phyloP scores from a whole-genome alignment of 2,329 filamentous ascomycete species.

The Pseudogymnoascus sp. region DNA sequence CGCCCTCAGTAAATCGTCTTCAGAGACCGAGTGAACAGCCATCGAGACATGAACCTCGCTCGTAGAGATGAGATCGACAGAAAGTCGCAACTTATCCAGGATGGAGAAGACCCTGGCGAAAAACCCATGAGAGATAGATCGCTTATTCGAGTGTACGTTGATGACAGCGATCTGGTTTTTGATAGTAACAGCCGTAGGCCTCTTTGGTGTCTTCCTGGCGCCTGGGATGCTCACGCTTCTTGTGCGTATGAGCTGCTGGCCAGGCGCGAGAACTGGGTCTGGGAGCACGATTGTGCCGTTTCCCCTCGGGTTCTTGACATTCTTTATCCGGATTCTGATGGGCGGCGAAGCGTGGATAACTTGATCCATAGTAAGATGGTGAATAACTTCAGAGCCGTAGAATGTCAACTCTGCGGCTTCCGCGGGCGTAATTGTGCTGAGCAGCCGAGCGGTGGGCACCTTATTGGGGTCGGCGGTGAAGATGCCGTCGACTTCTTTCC shows the following conservation, averaged over 20 bases:
- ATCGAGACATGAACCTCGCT: conserved; percentile 96
- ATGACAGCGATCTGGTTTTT: conserved; percentile 96
- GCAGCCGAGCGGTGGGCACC: conserved; percentile 85
- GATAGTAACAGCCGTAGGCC: conserved; percentile 87
- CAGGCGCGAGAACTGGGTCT: conserved; percentile 48
- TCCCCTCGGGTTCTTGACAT: conserved; percentile 77
- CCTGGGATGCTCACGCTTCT: conserved; percentile 35
- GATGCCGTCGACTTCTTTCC: conserved; percentile 98
- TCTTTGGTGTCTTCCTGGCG: conserved; percentile 53
- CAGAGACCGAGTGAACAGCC: conserved; percentile 71
- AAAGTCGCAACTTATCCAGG: conserved; percentile 76
- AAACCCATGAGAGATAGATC: conserved; percentile 92
- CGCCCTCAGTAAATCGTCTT: conserved; percentile 57
- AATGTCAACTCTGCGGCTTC: conserved; percentile 95
- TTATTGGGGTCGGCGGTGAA: conserved; percentile 78
- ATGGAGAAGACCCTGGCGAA: conserved; percentile 90
- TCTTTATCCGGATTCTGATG: conserved; percentile 84
- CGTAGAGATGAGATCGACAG: conserved; percentile 92
- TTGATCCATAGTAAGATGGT: conserved; percentile 98
- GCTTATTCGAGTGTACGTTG: conserved; percentile 96
- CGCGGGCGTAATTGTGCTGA: conserved; percentile 80
- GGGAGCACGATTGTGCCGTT: conserved; percentile 77
- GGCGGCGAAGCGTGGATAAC: conserved; percentile 70
- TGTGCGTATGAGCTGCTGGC: conserved; percentile 47
- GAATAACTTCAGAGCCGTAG: conserved; percentile 92